phyloP scores from a whole-genome alignment of 129 eudicot species.

The Chrysanthemum lavandulifolium region DNA sequence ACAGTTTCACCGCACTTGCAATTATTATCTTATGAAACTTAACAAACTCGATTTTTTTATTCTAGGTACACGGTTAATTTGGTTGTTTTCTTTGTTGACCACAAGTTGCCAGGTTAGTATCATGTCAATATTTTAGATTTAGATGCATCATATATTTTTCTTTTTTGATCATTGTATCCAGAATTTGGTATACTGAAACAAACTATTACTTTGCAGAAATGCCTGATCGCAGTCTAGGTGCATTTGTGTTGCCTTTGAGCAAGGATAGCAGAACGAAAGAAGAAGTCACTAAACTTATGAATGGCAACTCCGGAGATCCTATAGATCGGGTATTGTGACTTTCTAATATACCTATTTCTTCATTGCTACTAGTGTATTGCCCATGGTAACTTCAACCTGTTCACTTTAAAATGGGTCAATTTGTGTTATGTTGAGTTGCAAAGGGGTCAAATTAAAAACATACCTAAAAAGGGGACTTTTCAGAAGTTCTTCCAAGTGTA shows the following conservation, averaged over 20 bases:
- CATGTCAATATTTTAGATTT: not conserved
- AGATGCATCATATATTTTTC: not conserved
- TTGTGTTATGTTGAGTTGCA: not conserved
- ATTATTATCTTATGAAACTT: slow-evolving; percentile 6
- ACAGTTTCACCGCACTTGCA: not conserved
- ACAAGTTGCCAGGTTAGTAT: slow-evolving; percentile 73
- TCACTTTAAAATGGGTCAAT: not conserved
- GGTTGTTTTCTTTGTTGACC: slow-evolving; percentile 89
- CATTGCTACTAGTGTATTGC: no score
- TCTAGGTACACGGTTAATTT: slow-evolving; percentile 94
- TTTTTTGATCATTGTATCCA: not conserved
- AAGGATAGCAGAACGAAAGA: slow-evolving; percentile 76
- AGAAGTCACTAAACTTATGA: slow-evolving; percentile 77
- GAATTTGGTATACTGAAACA: slow-evolving; percentile 8
- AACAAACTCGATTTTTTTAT: slow-evolving; percentile 15
- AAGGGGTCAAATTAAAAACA: not conserved
- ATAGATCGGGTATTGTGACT: slow-evolving; percentile 62
- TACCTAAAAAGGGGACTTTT: no score
- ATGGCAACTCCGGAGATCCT: slow-evolving; percentile 81
- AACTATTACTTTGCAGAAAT: slow-evolving; percentile 47
- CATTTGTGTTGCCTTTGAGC: slow-evolving; percentile 68
- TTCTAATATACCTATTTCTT: not conserved
- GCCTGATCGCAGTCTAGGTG: slow-evolving; percentile 66
- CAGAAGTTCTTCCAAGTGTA: no score
- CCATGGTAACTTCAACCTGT: not conserved